Conservation (phyloP, 441 rosid species). For the Euphorbia celastroides region DNA sequence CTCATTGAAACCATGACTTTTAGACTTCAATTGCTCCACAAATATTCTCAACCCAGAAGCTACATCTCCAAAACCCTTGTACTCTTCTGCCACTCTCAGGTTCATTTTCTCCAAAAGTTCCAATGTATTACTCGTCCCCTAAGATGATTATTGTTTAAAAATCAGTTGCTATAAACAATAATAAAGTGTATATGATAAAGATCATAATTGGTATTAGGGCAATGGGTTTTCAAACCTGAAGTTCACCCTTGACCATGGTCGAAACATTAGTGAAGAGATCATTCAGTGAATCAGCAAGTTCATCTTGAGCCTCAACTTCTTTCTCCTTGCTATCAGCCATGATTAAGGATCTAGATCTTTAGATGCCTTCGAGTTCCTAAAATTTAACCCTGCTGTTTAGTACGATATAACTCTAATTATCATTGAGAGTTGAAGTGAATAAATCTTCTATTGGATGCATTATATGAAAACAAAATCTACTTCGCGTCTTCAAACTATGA, state of each 20-base stretch:
- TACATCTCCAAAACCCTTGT: constrained; percentile 64
- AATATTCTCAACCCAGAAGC: constrained; percentile 69
- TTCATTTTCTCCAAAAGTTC: constrained; percentile 90
- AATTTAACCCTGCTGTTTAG: not conserved
- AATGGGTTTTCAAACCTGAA: constrained; percentile 43
- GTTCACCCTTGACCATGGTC: constrained; percentile 71
- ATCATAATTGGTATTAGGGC: not conserved
- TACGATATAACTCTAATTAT: not conserved
- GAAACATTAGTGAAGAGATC: constrained; percentile 61
- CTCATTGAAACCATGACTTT: constrained; percentile 57
- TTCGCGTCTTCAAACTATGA: not conserved
- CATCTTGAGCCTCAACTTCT: constrained; percentile 27
- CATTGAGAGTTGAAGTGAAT: not conserved
- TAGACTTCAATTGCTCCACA: constrained; percentile 68
- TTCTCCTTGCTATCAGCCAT: constrained; percentile 18
- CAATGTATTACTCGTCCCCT: constrained; percentile 64
- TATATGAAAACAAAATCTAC: not conserved
- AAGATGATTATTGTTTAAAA: not conserved
- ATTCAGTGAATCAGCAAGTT: constrained; percentile 57
- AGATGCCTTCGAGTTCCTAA: not conserved
- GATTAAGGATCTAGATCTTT: not conserved
- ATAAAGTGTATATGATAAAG: not conserved
- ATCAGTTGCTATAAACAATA: not conserved
- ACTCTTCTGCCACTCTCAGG: constrained; percentile 59
- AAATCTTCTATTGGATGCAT: not conserved